phyloP scores from a whole-genome alignment of 164 flowering plant genomes.

The Annona cherimola region DNA sequence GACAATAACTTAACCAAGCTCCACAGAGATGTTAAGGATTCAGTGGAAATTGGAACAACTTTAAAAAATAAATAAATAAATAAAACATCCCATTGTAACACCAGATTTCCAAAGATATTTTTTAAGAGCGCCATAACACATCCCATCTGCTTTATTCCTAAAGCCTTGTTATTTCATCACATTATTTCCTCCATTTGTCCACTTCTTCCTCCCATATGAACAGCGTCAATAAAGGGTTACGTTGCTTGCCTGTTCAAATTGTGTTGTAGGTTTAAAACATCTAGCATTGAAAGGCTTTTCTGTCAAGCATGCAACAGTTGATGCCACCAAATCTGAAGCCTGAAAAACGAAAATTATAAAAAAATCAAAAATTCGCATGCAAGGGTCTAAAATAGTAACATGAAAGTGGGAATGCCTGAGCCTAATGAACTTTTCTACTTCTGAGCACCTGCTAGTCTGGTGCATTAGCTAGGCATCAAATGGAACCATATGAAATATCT shows the following conservation, averaged over 20 bases:
- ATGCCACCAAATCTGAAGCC: slow-evolving; percentile 73
- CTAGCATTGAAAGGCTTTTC: slow-evolving; percentile 28
- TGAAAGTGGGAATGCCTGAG: background rate
- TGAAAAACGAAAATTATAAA: slow-evolving; percentile 21
- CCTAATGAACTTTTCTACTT: background rate
- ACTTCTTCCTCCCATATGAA: no score
- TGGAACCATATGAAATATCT: background rate
- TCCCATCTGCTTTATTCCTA: no score
- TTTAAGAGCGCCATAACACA: no score
- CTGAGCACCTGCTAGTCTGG: background rate
- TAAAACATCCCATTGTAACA: no score
- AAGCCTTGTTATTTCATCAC: no score
- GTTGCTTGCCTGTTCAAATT: slow-evolving; percentile 64
- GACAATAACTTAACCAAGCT: background rate
- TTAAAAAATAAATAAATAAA: no score
- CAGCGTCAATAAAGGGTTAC: no score
- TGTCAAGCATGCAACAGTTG: slow-evolving; percentile 61
- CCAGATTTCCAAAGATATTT: no score
- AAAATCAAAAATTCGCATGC: background rate
- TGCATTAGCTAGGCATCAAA: background rate
- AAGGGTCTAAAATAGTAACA: background rate
- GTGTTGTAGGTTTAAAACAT: slow-evolving; percentile 31
- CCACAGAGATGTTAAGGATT: no score
- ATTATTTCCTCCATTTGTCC: no score
- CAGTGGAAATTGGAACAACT: no score